Evolutionary conservation across 176 grass and related monocot species (phyloP).

Genomic region (Triticum urartu): DNA sequence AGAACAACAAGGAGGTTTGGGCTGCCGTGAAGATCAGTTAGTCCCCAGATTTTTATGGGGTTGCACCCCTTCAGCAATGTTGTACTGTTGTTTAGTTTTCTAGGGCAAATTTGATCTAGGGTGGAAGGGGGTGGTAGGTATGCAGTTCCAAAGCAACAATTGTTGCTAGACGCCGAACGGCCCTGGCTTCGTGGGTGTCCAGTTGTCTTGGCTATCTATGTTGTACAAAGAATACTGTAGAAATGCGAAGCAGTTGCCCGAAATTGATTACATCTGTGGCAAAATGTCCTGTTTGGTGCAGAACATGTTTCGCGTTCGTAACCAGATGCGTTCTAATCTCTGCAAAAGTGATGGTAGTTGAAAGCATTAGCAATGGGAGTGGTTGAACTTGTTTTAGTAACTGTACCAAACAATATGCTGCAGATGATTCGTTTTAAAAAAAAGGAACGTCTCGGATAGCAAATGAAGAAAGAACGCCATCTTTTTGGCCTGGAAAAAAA

Average conservation of each 20-base stretch:
- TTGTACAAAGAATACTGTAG: conserved; percentile 41
- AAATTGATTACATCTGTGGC: conserved; percentile 12
- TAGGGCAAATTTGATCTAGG: not conserved
- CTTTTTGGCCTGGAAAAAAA: not conserved
- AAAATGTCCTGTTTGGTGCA: not conserved
- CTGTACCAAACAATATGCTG: too few species aligned
- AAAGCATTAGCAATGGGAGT: too few species aligned
- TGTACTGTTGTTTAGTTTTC: conserved; percentile 44
- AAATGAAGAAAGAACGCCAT: not conserved
- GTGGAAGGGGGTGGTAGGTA: not conserved
- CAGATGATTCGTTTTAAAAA: too few species aligned
- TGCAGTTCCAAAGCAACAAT: conserved; percentile 56
- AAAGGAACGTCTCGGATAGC: not conserved
- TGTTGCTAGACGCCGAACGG: conserved; percentile 44
- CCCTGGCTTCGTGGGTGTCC: not conserved
- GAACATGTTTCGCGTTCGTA: not conserved
- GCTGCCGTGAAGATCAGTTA: conserved; percentile 24
- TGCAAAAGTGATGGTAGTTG: too few species aligned
- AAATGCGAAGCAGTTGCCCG: not conserved
- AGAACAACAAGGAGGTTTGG: conserved; percentile 4
- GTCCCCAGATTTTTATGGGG: conserved; percentile 30
- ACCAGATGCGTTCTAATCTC: not conserved
- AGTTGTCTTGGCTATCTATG: not conserved
- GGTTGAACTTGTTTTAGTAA: not conserved
- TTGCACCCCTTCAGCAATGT: conserved; percentile 30